Conservation (phyloP, 2,329 filamentous ascomycete species). For the Hansfordia pulvinata region DNA sequence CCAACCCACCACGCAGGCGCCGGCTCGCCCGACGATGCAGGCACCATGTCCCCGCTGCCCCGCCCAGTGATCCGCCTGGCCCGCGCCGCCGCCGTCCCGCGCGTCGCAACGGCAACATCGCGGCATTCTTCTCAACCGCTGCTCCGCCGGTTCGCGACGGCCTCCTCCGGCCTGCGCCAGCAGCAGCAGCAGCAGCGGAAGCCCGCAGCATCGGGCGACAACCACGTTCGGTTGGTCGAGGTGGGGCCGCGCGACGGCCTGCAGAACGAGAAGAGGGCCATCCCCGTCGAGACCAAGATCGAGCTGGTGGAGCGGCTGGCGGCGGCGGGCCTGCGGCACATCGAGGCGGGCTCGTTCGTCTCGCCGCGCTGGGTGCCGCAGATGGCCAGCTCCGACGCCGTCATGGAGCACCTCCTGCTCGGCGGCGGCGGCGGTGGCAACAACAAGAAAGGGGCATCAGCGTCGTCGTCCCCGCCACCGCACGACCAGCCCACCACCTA, state of each 20-base stretch:
- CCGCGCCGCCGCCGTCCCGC: constrained; percentile 8
- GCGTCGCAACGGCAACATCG: no score
- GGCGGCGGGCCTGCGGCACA: constrained; percentile 40
- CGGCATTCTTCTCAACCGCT: constrained; percentile 7
- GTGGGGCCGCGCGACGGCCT: constrained; percentile 57
- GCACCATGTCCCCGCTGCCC: no score
- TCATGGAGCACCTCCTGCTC: constrained; percentile 58
- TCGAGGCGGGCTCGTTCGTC: constrained; percentile 56
- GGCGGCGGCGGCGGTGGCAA: no score
- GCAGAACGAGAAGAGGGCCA: constrained; percentile 50
- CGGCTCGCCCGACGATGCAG: no score
- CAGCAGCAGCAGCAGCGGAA: no score
- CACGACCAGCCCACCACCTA: no score
- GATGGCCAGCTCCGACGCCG: constrained; percentile 70
- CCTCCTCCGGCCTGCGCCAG: constrained; percentile 11
- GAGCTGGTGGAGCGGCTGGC: constrained; percentile 45
- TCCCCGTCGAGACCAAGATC: constrained; percentile 47
- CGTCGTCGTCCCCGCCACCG: constrained; percentile 35
- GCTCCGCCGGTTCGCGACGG: constrained; percentile 15
- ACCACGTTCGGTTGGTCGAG: constrained; percentile 39
- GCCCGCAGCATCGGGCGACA: constrained; percentile 9
- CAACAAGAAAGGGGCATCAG: constrained; percentile 36
- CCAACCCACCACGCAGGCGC: no score
- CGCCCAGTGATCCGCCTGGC: constrained; percentile 15
- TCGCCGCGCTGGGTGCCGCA: constrained; percentile 54